A percentile compares a stretch with the other conserved stretches of the same genome.
Evolutionary conservation across 139 green algal species (phyloP).

Genomic region (Volvox reticuliferus): DNA sequence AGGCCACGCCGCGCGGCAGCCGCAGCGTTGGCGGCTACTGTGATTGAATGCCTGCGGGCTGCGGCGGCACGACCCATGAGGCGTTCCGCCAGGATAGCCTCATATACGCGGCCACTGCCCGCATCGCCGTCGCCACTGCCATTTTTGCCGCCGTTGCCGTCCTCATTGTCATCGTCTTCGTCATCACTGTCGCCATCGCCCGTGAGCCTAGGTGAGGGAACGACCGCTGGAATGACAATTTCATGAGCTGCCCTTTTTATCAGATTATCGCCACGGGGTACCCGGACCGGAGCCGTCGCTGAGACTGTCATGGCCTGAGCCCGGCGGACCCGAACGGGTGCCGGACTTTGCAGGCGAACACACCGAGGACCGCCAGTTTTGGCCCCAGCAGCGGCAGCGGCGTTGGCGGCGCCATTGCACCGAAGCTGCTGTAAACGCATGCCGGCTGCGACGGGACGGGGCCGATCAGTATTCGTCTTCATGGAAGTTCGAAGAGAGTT

Average conservation of each 20-base stretch:
- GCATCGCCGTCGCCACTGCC: background rate
- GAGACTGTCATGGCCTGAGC: background rate
- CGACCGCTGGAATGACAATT: background rate
- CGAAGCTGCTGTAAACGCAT: no score
- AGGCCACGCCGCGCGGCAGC: background rate
- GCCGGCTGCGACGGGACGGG: no score
- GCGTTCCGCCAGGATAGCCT: conserved; percentile 2
- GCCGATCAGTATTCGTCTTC: no score
- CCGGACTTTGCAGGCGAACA: background rate
- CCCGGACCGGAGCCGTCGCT: no score
- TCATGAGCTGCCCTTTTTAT: background rate
- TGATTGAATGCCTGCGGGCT: background rate
- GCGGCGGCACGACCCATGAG: conserved; percentile 12
- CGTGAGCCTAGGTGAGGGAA: background rate
- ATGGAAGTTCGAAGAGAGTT: no score
- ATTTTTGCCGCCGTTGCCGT: background rate
- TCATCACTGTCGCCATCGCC: background rate
- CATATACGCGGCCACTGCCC: background rate
- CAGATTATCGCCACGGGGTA: background rate
- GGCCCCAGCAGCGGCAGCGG: background rate
- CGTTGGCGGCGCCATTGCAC: background rate
- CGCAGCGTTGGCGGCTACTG: background rate
- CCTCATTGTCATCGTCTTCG: background rate
- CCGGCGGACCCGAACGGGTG: background rate
- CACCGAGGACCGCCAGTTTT: no score